Percentiles rank a stretch among this genome's conserved stretches.
These are phyloP conservation scores for Scheffersomyces segobiensis DNA, from an alignment of 1,139 yeast genomes.

Conservation along the genomic window DNA sequence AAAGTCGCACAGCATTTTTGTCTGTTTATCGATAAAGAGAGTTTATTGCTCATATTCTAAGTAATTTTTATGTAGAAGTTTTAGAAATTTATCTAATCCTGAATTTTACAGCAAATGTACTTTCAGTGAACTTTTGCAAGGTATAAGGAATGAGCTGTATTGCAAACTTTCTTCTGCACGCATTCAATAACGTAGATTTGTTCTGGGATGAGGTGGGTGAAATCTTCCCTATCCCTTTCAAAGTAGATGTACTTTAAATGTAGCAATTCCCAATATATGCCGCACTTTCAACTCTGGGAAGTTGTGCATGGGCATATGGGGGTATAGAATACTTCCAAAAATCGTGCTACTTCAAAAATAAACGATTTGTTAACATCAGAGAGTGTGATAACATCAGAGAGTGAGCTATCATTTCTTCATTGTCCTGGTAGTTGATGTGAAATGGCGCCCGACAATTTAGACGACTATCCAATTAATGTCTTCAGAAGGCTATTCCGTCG, in stretches of 20 bases:
- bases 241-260: not conserved
- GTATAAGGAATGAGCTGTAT: no score
- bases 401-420: not conserved
- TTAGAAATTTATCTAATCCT: no score
- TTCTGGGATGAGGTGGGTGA: not conserved
- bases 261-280: not conserved
- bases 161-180: no score
- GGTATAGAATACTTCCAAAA: not conserved
- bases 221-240: not conserved
- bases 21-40: not conserved
- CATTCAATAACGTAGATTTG: no score
- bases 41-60: not conserved
- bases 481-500: not conserved
- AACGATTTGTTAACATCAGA: not conserved
- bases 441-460: not conserved
- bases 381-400: not conserved
- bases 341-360: not conserved
- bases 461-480: not conserved
- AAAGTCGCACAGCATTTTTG: not conserved
- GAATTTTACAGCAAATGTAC: not conserved
- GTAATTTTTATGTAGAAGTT: no score
- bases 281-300: not conserved
- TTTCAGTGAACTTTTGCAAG: no score
- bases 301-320: not conserved
- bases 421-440: not conserved